Evolutionary conservation across 1,284 basidiomycete genomes (phyloP).

Genomic region (Ceratobasidium sp.): DNA sequence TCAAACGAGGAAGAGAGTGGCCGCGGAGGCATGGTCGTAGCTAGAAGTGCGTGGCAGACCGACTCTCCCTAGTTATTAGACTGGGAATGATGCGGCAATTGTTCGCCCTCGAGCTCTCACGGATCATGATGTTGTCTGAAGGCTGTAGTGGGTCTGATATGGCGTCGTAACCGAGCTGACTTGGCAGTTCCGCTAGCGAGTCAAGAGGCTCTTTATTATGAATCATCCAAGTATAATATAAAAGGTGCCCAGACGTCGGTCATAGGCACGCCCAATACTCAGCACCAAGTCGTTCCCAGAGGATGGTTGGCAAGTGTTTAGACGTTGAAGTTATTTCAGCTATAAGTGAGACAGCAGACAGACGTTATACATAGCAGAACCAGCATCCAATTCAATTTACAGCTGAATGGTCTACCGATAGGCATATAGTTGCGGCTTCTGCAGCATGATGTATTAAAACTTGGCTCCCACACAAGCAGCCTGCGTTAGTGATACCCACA

Average conservation of each 20-base stretch:
- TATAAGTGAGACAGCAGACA: too few species aligned
- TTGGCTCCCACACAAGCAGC: conserved; percentile 5
- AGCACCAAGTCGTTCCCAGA: too few species aligned
- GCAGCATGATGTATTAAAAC: neutral
- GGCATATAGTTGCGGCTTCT: too few species aligned
- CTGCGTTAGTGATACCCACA: conserved; percentile 10
- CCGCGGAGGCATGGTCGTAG: conserved; percentile 35
- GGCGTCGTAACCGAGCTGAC: conserved; percentile 27
- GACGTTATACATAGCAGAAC: too few species aligned
- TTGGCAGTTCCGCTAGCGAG: conserved; percentile 1
- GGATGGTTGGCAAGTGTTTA: too few species aligned
- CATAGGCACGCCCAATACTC: too few species aligned
- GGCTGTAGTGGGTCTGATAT: conserved; percentile 1
- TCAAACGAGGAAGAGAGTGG: conserved; percentile 31
- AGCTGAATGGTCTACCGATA: too few species aligned
- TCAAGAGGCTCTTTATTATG: neutral
- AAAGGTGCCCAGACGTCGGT: too few species aligned
- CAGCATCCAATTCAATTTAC: too few species aligned
- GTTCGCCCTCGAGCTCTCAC: neutral
- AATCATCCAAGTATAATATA: too few species aligned
- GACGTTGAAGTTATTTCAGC: too few species aligned
- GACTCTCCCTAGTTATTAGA: conserved; percentile 15
- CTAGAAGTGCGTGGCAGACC: neutral
- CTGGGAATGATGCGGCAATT: neutral
- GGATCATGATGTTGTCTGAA: conserved; percentile 23